Conservation (phyloP, 2,329 filamentous ascomycete species). For the Cladorrhinum sp. region DNA sequence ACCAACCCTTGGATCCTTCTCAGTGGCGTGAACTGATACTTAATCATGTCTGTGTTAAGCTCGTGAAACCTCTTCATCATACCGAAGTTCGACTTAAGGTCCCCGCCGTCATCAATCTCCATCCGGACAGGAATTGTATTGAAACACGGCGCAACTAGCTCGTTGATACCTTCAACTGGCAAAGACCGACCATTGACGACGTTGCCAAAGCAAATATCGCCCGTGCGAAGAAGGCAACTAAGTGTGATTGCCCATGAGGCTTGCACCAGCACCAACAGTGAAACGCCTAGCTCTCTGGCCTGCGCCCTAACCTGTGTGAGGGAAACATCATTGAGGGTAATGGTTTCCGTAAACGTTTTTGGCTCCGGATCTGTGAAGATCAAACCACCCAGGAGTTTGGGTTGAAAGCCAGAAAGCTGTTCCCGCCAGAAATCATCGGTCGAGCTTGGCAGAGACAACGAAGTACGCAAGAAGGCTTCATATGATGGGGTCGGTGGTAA, state of each 20-base stretch:
- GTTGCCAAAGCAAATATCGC: constrained; percentile 82
- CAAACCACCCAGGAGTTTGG: constrained; percentile 22
- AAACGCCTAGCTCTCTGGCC: constrained; percentile 53
- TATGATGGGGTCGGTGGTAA: constrained; percentile 56
- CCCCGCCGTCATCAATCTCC: constrained; percentile 49
- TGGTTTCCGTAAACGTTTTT: constrained; percentile 15
- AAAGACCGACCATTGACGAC: constrained; percentile 75
- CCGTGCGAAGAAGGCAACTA: constrained; percentile 48
- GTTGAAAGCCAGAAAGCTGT: constrained; percentile 51
- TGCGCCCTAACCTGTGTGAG: constrained; percentile 46
- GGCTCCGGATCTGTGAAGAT: neutral
- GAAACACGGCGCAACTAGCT: constrained; percentile 84
- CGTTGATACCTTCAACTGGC: constrained; percentile 61
- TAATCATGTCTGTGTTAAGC: constrained; percentile 59
- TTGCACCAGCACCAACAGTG: constrained; percentile 67
- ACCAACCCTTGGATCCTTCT: constrained; percentile 62
- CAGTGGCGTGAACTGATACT: constrained; percentile 72
- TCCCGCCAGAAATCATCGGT: constrained; percentile 65
- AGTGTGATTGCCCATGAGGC: constrained; percentile 69
- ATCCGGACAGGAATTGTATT: constrained; percentile 77
- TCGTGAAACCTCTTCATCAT: constrained; percentile 59
- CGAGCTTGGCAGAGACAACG: constrained; percentile 46
- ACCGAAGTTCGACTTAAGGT: constrained; percentile 48
- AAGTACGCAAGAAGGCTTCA: constrained; percentile 59
- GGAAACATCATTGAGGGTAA: constrained; percentile 33